A percentile compares a stretch with the other conserved stretches of the same genome.
Evolutionary conservation across 768 basidiomycete genomes (phyloP).

Genomic region (Clitopilus hobsonii): DNA sequence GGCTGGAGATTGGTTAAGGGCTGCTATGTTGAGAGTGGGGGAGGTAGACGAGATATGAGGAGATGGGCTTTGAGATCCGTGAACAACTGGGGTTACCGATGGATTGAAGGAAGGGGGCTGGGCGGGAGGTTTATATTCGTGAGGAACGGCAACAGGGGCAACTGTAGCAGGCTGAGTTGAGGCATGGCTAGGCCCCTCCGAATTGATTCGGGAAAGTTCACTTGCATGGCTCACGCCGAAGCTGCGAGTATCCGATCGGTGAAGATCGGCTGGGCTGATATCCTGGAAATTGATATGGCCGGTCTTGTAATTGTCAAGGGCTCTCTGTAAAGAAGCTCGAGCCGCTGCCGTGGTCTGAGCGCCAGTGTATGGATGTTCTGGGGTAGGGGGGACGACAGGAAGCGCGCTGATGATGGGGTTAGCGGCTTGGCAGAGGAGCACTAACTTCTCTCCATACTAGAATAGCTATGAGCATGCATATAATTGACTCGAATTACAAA

Average conservation of each 20-base stretch:
- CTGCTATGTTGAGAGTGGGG: slow-evolving; percentile 19
- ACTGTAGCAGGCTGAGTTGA: slow-evolving; percentile 26
- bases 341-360: slow-evolving; percentile 59
- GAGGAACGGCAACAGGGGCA: slow-evolving; percentile 37
- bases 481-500: not conserved
- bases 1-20: slow-evolving; percentile 14
- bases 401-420: slow-evolving; percentile 56
- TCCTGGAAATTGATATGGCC: slow-evolving; percentile 55
- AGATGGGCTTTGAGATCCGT: slow-evolving; percentile 16
- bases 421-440: slow-evolving; percentile 69
- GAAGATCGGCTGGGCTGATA: slow-evolving; percentile 46
- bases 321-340: slow-evolving; percentile 71
- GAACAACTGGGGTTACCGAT: slow-evolving; percentile 7
- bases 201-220: slow-evolving; percentile 59
- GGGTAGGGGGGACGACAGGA: slow-evolving; percentile 63
- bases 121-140: slow-evolving; percentile 15
- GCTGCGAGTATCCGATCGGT: slow-evolving; percentile 70
- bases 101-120: slow-evolving; percentile 11
- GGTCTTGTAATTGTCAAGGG: slow-evolving; percentile 73
- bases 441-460: slow-evolving; percentile 79
- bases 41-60: slow-evolving; percentile 7
- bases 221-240: slow-evolving; percentile 82
- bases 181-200: slow-evolving; percentile 17
- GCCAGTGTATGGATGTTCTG: slow-evolving; percentile 53
- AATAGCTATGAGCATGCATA: not conserved